phyloP scores from a whole-genome alignment of 163 green algal genomes.

The Chlamydomonas reinhardtii region DNA sequence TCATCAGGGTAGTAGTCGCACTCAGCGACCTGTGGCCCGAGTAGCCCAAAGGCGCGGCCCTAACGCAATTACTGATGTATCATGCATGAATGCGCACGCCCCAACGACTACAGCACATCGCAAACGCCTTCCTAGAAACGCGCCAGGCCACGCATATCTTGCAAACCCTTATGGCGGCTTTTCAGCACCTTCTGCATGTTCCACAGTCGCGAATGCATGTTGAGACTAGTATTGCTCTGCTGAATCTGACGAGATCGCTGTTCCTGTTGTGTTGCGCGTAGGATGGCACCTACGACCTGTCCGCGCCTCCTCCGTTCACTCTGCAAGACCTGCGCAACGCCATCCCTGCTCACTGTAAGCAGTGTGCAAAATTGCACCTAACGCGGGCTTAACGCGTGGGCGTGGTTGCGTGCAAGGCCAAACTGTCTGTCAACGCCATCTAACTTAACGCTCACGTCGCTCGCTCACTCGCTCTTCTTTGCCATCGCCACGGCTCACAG shows the following conservation, averaged over 20 bases:
- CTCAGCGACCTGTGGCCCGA: background rate
- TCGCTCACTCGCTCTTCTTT: too few relatives aligned
- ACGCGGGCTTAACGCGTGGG: too few relatives aligned
- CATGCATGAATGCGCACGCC: background rate
- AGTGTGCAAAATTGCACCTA: too few relatives aligned
- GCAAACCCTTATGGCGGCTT: too few relatives aligned
- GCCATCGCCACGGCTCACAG: too few relatives aligned
- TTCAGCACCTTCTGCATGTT: background rate
- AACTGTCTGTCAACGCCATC: too few relatives aligned
- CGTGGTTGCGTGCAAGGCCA: too few relatives aligned
- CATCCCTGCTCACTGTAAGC: slow-evolving; percentile 75
- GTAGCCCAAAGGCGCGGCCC: too few relatives aligned
- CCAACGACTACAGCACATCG: background rate
- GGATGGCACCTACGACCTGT: slow-evolving; percentile 71
- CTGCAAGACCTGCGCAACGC: slow-evolving; percentile 71
- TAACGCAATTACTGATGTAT: background rate
- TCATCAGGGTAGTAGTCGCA: background rate
- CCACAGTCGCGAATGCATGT: background rate
- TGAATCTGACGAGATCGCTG: background rate
- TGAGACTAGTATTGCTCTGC: too few relatives aligned
- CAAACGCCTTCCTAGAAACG: too few relatives aligned
- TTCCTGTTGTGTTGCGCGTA: background rate
- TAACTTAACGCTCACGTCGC: too few relatives aligned
- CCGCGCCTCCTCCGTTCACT: slow-evolving; percentile 68
- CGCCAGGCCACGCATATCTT: too few relatives aligned